A percentile compares a stretch with the other conserved stretches of the same genome.
phyloP scores from a whole-genome alignment of 2,329 filamentous ascomycete species.

The Elsinoe perseae region DNA sequence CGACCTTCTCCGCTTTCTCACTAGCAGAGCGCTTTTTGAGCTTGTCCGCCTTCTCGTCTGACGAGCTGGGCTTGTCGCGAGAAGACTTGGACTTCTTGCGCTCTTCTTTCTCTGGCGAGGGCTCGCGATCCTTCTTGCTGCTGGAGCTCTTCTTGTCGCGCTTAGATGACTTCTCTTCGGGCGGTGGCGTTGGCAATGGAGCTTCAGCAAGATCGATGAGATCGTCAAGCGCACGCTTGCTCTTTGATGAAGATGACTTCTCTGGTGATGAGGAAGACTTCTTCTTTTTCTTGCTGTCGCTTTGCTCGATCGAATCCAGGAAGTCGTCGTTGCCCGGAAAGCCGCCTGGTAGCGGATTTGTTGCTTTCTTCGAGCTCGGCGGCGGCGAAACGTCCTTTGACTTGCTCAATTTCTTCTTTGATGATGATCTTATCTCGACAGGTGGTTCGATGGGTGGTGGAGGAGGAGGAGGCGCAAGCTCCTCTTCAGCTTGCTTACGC shows the following conservation, averaged over 20 bases:
- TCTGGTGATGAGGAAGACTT: conserved; percentile 6
- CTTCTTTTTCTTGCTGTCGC: conserved; percentile 24
- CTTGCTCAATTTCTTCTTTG: conserved; percentile 20
- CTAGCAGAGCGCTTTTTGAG: conserved; percentile 44
- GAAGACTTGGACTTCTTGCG: conserved; percentile 43
- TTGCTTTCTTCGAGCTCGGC: conserved; percentile 21
- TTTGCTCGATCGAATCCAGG: conserved; percentile 22
- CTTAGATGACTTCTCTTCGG: conserved; percentile 30
- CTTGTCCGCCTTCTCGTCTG: conserved; percentile 42
- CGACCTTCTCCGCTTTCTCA: conserved; percentile 41
- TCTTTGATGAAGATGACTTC: conserved; percentile 21
- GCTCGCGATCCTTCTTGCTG: conserved; percentile 36
- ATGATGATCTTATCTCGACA: conserved; percentile 12
- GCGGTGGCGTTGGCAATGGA: conserved; percentile 44
- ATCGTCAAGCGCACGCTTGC: conserved; percentile 23
- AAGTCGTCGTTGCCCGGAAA: conserved; percentile 39
- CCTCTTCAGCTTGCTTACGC: conserved; percentile 6
- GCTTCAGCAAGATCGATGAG: conserved; percentile 28
- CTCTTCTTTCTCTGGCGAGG: conserved; percentile 18
- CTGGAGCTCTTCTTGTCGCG: conserved; percentile 47
- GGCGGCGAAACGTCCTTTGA: conserved; percentile 20
- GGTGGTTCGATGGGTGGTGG: conserved; percentile 5
- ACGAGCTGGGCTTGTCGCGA: conserved; percentile 33
- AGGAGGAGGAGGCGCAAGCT: conserved; percentile 3
- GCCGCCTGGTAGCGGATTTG: conserved; percentile 39